These are phyloP conservation scores for Aspergillus tubingensis DNA, from an alignment of 2,329 filamentous ascomycete species.

Conservation along the genomic window DNA sequence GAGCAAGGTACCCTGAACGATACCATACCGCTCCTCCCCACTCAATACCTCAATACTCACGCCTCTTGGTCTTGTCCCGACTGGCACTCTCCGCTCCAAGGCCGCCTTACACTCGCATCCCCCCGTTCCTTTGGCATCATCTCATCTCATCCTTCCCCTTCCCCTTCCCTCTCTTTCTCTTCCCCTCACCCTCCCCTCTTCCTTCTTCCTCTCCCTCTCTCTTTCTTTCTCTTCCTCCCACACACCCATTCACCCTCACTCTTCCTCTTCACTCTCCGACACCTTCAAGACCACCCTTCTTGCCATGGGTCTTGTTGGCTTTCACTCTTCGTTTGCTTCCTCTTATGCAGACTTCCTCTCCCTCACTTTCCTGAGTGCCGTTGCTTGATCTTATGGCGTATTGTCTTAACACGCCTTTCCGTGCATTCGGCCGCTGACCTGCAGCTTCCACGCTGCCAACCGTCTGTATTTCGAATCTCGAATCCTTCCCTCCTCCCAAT, in stretches of 20 bases:
- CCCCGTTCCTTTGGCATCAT: conserved; percentile 30
- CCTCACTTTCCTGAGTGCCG: conserved; percentile 8
- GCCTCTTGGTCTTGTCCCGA: background rate
- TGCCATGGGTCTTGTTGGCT: conserved; percentile 25
- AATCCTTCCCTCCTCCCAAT: conserved; percentile 19
- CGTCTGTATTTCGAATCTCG: conserved; percentile 29
- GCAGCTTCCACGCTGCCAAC: conserved; percentile 41
- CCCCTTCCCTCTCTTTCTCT: conserved; percentile 13
- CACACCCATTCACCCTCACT: conserved; percentile 11
- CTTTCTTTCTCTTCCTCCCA: conserved; percentile 19
- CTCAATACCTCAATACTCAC: conserved; percentile 18
- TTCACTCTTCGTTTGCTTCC: conserved; percentile 18
- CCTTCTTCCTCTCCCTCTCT: conserved; percentile 23
- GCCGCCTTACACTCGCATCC: conserved; percentile 24
- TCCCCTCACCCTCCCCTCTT: conserved; percentile 29
- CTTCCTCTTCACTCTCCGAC: conserved; percentile 4
- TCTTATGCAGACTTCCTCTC: conserved; percentile 20
- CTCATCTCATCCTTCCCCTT: conserved; percentile 24
- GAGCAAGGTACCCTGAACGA: conserved; percentile 22
- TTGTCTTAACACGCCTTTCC: conserved; percentile 30
- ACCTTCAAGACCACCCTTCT: conserved; percentile 13
- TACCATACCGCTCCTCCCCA: conserved; percentile 23
- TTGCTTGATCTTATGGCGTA: conserved; percentile 37
- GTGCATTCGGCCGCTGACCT: conserved; percentile 42
- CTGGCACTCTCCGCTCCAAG: conserved; percentile 23